phyloP scores from a whole-genome alignment of 75 land plant species.

The Sequoiadendron giganteum region DNA sequence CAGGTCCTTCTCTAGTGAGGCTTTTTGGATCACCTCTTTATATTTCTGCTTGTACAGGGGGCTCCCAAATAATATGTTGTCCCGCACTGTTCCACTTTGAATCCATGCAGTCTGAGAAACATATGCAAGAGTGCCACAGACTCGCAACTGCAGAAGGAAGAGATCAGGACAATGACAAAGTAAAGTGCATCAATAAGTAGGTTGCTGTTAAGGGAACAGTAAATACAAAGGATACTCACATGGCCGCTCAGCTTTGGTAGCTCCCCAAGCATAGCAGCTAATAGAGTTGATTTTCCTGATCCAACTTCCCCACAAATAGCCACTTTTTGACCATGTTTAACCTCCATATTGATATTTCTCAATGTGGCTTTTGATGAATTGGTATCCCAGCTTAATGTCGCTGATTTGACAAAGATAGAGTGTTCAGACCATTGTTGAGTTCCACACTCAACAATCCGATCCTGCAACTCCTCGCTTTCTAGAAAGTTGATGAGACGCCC shows the following conservation, averaged over 20 bases:
- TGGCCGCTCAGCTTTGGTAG: constrained; percentile 56
- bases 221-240: constrained; percentile 39
- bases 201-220: background rate
- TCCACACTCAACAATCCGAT: background rate
- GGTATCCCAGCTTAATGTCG: constrained; percentile 63
- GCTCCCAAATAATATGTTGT: constrained; percentile 32
- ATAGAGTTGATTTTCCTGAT: constrained; percentile 80
- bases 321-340: constrained; percentile 55
- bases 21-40: constrained; percentile 18
- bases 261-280: constrained; percentile 91
- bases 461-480: constrained; percentile 15
- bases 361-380: constrained; percentile 41
- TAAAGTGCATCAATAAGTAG: background rate
- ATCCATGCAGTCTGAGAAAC: constrained; percentile 43
- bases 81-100: constrained; percentile 28
- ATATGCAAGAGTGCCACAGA: constrained; percentile 26
- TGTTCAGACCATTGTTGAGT: background rate
- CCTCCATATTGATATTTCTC: constrained; percentile 49
- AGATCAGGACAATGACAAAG: background rate
- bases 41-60: constrained; percentile 20
- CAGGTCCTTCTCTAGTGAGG: constrained; percentile 27
- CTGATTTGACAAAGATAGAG: constrained; percentile 36
- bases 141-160: constrained; percentile 28
- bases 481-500: constrained; percentile 21
- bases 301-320: constrained; percentile 97